A percentile compares a stretch with the other conserved stretches of the same genome.
These are phyloP conservation scores for Cerrena zonata DNA, from an alignment of 1,284 basidiomycete genomes.

Conservation along the genomic window DNA sequence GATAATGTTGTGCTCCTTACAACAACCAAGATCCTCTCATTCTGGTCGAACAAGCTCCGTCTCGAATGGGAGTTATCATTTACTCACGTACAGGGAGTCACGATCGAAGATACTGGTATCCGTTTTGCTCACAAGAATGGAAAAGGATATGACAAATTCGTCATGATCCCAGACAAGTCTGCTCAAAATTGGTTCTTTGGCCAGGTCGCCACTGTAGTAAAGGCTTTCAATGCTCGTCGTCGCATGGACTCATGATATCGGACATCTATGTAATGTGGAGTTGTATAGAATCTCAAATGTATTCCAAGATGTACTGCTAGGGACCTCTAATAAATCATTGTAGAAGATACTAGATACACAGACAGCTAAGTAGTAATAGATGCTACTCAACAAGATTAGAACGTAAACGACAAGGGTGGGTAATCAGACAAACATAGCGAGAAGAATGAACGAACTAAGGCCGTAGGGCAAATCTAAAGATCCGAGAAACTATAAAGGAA, in stretches of 20 bases:
- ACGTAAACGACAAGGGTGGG: constrained; percentile 8
- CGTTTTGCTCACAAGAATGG: constrained; percentile 74
- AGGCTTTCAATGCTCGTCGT: constrained; percentile 63
- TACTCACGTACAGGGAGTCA: constrained; percentile 81
- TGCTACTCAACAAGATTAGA: constrained; percentile 3
- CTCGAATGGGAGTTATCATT: constrained; percentile 92
- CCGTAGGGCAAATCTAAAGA: background rate
- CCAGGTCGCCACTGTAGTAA: constrained; percentile 68
- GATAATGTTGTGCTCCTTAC: constrained; percentile 85
- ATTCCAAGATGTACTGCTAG: constrained; percentile 12
- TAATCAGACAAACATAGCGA: constrained; percentile 4
- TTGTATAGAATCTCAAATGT: background rate
- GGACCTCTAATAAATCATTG: background rate
- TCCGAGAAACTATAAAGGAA: constrained; percentile 4
- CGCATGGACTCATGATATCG: constrained; percentile 53
- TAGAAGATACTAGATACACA: constrained; percentile 10
- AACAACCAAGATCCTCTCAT: constrained; percentile 71
- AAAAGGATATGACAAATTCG: constrained; percentile 66
- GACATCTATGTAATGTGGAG: background rate
- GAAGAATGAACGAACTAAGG: constrained; percentile 9
- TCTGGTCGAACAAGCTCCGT: constrained; percentile 80
- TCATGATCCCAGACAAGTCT: constrained; percentile 68
- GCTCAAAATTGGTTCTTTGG: constrained; percentile 76
- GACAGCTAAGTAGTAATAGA: background rate
- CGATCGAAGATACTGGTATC: constrained; percentile 84